These are phyloP conservation scores for Jaltomata sinuosa DNA, from an alignment of 257 asterid genomes.

Conservation along the genomic window DNA sequence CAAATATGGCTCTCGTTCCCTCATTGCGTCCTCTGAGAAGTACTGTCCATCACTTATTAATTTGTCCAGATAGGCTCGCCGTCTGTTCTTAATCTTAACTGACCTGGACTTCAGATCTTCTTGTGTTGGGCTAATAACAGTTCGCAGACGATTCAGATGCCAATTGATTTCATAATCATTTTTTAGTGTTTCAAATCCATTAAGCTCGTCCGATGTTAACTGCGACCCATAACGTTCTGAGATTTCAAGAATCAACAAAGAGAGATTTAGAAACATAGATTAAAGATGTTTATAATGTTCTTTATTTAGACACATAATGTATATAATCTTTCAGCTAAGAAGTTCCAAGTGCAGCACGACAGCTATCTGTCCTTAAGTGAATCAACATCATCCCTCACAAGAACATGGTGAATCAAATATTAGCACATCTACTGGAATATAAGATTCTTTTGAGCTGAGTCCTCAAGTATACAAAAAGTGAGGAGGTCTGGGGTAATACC, in stretches of 20 bases:
- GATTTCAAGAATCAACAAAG: not conserved
- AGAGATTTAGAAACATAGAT: not conserved
- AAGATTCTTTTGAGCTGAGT: not conserved
- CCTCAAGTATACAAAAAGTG: not conserved
- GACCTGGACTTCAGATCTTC: constrained; percentile 61
- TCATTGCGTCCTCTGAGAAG: constrained; percentile 95
- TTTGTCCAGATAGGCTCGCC: constrained; percentile 83
- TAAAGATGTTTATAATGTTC: not conserved
- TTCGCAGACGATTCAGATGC: constrained; percentile 68
- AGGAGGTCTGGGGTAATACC: not conserved
- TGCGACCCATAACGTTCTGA: constrained; percentile 82
- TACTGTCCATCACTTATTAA: constrained; percentile 53
- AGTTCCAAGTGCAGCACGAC: not conserved
- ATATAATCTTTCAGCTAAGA: not conserved
- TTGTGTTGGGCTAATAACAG: constrained; percentile 59
- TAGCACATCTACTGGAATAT: not conserved
- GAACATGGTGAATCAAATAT: not conserved
- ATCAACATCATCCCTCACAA: not conserved
- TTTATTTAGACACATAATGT: not conserved
- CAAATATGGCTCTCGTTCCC: constrained; percentile 93
- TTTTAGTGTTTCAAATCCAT: constrained; percentile 52
- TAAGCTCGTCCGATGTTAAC: constrained; percentile 58
- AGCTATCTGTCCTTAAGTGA: not conserved
- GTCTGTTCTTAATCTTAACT: constrained; percentile 64
- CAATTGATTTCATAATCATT: constrained; percentile 84